These are phyloP conservation scores for Falciphora oryzae DNA, from an alignment of 2,329 filamentous ascomycete species.

Conservation along the genomic window DNA sequence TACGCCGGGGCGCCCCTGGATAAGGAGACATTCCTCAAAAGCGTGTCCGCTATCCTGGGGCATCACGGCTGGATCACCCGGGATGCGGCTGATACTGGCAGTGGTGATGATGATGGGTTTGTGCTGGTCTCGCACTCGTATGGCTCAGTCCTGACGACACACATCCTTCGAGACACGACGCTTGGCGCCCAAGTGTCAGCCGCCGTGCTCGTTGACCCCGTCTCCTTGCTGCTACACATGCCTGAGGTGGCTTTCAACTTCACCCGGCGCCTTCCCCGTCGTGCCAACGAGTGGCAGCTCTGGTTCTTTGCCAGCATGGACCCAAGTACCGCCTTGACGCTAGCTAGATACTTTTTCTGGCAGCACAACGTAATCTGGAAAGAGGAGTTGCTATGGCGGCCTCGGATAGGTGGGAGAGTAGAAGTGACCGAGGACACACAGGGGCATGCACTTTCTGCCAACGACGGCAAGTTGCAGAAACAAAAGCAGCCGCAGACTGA, in stretches of 20 bases:
- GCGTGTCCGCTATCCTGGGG: constrained; percentile 52
- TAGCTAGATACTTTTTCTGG: constrained; percentile 67
- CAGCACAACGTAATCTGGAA: constrained; percentile 65
- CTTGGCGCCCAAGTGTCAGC: constrained; percentile 46
- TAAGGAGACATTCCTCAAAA: constrained; percentile 46
- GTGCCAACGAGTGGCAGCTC: constrained; percentile 57
- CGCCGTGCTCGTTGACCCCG: constrained; percentile 51
- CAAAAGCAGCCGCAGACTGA: neutral
- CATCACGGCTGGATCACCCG: constrained; percentile 43
- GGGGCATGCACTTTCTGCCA: neutral
- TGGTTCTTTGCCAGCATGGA: constrained; percentile 67
- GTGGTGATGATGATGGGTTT: constrained; percentile 36
- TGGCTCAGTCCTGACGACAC: constrained; percentile 56
- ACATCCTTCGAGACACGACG: constrained; percentile 47
- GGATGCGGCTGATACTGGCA: neutral
- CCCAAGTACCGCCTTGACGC: constrained; percentile 57
- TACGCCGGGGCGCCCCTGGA: constrained; percentile 48
- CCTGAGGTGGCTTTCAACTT: constrained; percentile 71
- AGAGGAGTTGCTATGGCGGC: constrained; percentile 46
- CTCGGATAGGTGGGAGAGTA: constrained; percentile 10
- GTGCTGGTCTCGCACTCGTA: constrained; percentile 59
- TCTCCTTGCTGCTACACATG: constrained; percentile 61
- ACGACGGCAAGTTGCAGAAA: neutral
- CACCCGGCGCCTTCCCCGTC: constrained; percentile 34
- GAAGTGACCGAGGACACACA: neutral